phyloP scores from a whole-genome alignment of 164 flowering plant genomes.

The Paratinospora sagittata region DNA sequence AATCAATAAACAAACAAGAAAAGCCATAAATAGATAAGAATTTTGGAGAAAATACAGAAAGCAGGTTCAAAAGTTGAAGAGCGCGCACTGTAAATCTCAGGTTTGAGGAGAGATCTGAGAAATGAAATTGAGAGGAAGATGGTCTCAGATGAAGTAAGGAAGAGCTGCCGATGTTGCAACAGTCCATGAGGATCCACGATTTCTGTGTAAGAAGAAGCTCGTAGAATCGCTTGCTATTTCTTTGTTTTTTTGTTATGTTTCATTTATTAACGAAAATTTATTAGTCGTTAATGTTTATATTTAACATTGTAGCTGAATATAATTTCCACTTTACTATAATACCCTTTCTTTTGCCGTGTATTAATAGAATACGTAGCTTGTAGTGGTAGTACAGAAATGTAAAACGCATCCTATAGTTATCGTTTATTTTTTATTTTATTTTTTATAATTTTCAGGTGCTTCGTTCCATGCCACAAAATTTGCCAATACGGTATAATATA shows the following conservation, averaged over 20 bases:
- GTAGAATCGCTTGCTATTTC: not conserved
- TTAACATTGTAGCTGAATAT: not conserved
- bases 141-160: slow-evolving; percentile 18
- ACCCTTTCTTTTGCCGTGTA: not conserved
- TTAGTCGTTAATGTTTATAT: no score
- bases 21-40: not conserved
- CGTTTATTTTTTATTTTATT: no score
- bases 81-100: slow-evolving; percentile 9
- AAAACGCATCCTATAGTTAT: no score
- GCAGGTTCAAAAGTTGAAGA: not conserved
- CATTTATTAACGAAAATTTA: no score
- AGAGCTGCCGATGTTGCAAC: slow-evolving; percentile 20
- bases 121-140: slow-evolving; percentile 9
- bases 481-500: no score
- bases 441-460: no score
- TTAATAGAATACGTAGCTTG: not conserved
- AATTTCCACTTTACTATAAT: not conserved
- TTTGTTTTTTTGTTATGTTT: not conserved
- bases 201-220: not conserved
- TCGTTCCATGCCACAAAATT: no score
- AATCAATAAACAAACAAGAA: not conserved
- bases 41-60: not conserved
- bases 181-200: slow-evolving; percentile 15
- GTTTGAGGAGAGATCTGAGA: slow-evolving; percentile 3
- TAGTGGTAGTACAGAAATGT: no score